A percentile compares a stretch with the other conserved stretches of the same genome.
These are phyloP conservation scores for Fusarium sp. DNA, from an alignment of 2,329 filamentous ascomycete species.

Conservation along the genomic window DNA sequence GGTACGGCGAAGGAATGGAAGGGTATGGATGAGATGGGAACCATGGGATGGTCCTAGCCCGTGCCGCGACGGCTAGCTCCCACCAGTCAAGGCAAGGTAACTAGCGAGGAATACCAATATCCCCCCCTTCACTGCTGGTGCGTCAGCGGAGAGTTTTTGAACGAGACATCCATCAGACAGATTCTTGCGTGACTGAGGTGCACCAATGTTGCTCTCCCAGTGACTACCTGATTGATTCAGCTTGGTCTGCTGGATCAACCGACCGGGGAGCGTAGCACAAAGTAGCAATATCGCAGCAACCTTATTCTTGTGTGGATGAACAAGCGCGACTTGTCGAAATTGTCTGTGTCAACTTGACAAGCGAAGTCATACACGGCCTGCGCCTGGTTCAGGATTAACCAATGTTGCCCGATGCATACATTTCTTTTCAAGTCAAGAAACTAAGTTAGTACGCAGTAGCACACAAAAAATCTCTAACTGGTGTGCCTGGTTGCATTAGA, in stretches of 20 bases:
- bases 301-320: constrained; percentile 3
- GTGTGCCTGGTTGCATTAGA: constrained; percentile 21
- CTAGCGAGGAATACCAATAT: constrained; percentile 16
- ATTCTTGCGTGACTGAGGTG: constrained; percentile 1
- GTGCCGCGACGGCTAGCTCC: constrained; percentile 33
- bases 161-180: not conserved
- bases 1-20: constrained; percentile 12
- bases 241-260: not conserved
- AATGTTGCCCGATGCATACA: not conserved
- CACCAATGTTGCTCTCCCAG: not conserved
- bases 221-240: not conserved
- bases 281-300: constrained; percentile 5
- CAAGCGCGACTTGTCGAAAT: constrained; percentile 10
- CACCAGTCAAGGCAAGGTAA: constrained; percentile 10
- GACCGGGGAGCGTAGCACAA: not conserved
- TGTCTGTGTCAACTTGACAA: constrained; percentile 3
- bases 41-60: constrained; percentile 27
- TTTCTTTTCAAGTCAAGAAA: not conserved
- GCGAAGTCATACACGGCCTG: constrained; percentile 1
- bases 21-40: constrained; percentile 3
- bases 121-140: constrained; percentile 12
- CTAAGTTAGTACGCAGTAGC: constrained; percentile 4
- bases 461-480: constrained; percentile 22
- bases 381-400: not conserved
- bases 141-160: constrained; percentile 25